Base-by-base conservation (phyloP, 176 grass and related monocot genomes). In the Phyllostachys edulis region DNA sequence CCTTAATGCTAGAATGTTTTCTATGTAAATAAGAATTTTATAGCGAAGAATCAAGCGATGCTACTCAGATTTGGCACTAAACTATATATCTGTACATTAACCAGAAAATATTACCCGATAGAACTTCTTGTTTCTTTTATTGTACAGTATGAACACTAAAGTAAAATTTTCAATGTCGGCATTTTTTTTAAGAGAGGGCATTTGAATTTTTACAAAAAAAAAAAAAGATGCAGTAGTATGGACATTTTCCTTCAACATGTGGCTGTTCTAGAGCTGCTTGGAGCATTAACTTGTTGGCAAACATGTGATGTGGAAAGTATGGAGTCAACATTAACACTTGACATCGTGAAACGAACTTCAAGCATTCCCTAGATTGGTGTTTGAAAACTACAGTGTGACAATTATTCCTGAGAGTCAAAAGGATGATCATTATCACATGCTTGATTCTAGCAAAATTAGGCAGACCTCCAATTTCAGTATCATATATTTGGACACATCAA, bases 341-440 rank as follows among this genome's bases (percentile, higher is more conserved):
- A 68, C 29, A 26, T 40, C 2, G 4, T 3, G 0, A 2, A 39
- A 26, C 23, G 1, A 60, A n/a, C n/a, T 70, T 32, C 1, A 65
- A 63, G 5, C 13, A 49, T 65, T 34, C 17, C 49, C 18, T 75
- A n/a, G 14, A 39, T 5, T 84, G 37, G 15, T 18, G 49, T 59
- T 3, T 39, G 4, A 36, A 62, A 72, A 17, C 23, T 49, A 32
- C 3, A 62, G 4, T 59, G 23, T 41, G 21, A 21, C 5, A 34
- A 70, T n/a, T 23, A 38, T 38, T 67, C 29, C 5, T 37, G 8
- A 5, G 12, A 51, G 12, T 65, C 17, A 65, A 37, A 79, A 23
- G 5, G 34, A 57, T 34, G 7, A n/a, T 5, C 49, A 81, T 83
- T 83, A 78, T 88, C 73, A 71, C 44, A 88, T 88, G 86, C 17